Conservation (phyloP, 2,329 filamentous ascomycete genomes). For the Alternaria viburni region DNA sequence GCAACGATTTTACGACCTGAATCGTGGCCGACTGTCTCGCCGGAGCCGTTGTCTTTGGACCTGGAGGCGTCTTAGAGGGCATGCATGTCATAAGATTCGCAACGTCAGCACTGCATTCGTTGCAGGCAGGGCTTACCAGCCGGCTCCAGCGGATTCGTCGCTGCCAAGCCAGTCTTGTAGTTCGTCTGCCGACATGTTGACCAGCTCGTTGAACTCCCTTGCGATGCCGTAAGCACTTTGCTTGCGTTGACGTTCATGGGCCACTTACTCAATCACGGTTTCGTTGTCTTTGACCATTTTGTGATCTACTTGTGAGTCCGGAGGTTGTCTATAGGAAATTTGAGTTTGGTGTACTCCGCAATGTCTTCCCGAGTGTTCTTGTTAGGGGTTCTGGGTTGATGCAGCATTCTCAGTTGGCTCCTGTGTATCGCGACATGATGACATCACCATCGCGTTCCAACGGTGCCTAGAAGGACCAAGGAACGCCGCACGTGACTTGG, state of each 20-base stretch:
- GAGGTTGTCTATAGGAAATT: background rate
- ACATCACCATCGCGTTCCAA: background rate
- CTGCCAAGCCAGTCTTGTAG: conserved; percentile 67
- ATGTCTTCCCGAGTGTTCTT: background rate
- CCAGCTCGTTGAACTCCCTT: conserved; percentile 67
- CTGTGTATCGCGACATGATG: background rate
- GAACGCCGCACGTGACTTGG: background rate
- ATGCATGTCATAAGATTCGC: background rate
- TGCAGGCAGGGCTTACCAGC: conserved; percentile 53
- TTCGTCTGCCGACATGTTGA: conserved; percentile 69
- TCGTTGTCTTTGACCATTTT: conserved; percentile 61
- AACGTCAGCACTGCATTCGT: background rate
- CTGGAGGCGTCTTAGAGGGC: background rate
- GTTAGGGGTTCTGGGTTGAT: background rate
- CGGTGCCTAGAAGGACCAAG: background rate
- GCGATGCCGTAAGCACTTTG: conserved; percentile 33
- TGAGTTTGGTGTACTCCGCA: background rate
- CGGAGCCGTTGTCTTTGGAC: conserved; percentile 58
- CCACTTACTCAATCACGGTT: conserved; percentile 56
- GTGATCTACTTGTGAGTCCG: background rate
- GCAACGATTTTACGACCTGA: conserved; percentile 67
- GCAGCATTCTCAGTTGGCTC: background rate
- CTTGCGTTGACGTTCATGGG: background rate
- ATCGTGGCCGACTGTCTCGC: conserved; percentile 69
- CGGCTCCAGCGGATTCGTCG: conserved; percentile 63